phyloP scores from a whole-genome alignment of 129 eudicot genomes.

The Silybum marianum region DNA sequence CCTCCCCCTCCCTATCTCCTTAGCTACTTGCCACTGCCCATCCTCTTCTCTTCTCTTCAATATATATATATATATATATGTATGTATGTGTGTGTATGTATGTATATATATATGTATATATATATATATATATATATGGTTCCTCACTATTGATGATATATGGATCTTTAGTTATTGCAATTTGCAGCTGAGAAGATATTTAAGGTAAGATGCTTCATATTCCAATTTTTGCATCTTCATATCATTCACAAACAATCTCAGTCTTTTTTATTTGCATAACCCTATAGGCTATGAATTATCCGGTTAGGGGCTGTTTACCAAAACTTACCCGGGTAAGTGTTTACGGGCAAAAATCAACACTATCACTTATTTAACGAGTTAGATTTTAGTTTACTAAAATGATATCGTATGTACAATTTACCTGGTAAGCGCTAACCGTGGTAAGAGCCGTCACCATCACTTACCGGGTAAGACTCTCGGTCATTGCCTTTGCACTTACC shows the following conservation, averaged over 20 bases:
- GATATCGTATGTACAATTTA: no score
- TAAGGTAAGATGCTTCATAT: background rate
- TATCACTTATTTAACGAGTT: no score
- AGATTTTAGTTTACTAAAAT: no score
- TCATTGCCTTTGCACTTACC: no score
- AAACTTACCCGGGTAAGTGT: no score
- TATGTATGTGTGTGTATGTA: background rate
- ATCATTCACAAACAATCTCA: background rate
- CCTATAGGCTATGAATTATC: background rate
- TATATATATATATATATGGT: background rate
- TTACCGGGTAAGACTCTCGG: no score
- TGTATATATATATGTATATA: no score
- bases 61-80: background rate
- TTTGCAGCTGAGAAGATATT: background rate
- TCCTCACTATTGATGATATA: background rate
- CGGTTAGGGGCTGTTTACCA: background rate
- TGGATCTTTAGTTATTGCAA: background rate
- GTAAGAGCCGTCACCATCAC: no score
- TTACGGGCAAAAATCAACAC: no score
- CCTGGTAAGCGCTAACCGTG: no score
- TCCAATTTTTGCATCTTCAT: background rate
- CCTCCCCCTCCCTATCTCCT: background rate
- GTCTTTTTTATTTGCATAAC: background rate
- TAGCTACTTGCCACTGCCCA: constrained; percentile 3
- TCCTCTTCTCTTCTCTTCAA: background rate